Conservation (phyloP, 176 grass and related monocot genomes). For the Hordeum marinum region DNA sequence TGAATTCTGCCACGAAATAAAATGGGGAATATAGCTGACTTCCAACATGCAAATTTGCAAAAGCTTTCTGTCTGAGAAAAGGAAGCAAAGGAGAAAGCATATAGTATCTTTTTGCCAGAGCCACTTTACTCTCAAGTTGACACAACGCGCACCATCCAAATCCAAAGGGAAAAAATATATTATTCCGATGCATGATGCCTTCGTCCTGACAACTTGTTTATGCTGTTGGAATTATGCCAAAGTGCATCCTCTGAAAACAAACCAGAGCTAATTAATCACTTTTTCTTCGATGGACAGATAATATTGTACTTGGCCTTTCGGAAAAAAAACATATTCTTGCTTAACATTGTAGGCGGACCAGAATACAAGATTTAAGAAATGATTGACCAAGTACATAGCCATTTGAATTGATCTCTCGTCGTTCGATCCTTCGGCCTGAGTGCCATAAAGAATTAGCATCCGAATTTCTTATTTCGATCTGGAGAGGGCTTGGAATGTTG, state of each 20-base stretch:
- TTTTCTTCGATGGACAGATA: not conserved
- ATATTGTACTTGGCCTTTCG: not conserved
- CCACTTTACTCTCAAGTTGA: conserved; percentile 34
- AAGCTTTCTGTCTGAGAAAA: conserved; percentile 52
- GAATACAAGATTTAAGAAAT: conserved; percentile 20
- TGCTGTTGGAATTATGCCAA: conserved; percentile 27
- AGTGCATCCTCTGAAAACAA: conserved; percentile 16
- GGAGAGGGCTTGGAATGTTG: conserved; percentile 14
- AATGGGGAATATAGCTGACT: conserved; percentile 35
- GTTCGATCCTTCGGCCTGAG: not conserved
- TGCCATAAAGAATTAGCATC: conserved; percentile 28
- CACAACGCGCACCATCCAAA: conserved; percentile 27
- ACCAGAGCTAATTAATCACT: not conserved
- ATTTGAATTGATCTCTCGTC: not conserved
- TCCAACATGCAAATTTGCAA: conserved; percentile 39
- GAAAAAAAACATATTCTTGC: not conserved
- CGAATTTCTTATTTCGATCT: conserved; percentile 27
- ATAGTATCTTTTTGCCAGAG: conserved; percentile 11
- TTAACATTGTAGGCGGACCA: not conserved
- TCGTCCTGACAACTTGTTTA: conserved; percentile 23
- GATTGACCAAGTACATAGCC: conserved; percentile 24
- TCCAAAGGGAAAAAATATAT: no score
- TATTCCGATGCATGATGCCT: conserved; percentile 6
- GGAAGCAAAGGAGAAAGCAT: conserved; percentile 34
- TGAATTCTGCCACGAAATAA: conserved; percentile 11